Conservation (phyloP, 768 basidiomycete genomes). For the Austroboletus eburneus region DNA sequence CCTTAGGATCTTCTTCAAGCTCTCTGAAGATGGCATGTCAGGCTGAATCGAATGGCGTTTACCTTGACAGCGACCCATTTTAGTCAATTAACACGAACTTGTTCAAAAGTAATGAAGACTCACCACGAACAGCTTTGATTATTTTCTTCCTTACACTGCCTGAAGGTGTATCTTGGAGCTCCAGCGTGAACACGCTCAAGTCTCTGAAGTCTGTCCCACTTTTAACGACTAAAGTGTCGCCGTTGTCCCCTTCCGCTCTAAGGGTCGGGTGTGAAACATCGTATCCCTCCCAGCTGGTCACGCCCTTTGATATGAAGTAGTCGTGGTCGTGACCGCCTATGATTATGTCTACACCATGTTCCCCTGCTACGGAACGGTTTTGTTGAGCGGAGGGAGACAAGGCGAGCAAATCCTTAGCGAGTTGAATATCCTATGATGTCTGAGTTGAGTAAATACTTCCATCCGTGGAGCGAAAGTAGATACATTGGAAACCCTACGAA, state of each 20-base stretch:
- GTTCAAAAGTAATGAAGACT: slow-evolving; percentile 1
- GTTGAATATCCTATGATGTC: slow-evolving; percentile 53
- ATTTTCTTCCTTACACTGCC: slow-evolving; percentile 63
- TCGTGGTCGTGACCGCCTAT: slow-evolving; percentile 90
- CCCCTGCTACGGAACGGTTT: slow-evolving; percentile 36
- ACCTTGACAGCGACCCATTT: slow-evolving; percentile 37
- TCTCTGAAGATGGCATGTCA: slow-evolving; percentile 49
- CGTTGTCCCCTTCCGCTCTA: slow-evolving; percentile 67
- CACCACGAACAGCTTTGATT: slow-evolving; percentile 60
- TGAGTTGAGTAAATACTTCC: slow-evolving; percentile 7
- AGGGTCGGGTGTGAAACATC: slow-evolving; percentile 48
- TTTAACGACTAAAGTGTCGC: slow-evolving; percentile 74
- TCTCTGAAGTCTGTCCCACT: slow-evolving; percentile 91
- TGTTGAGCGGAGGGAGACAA: slow-evolving; percentile 53
- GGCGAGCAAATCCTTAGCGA: slow-evolving; percentile 64
- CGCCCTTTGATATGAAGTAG: slow-evolving; percentile 69
- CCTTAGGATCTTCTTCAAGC: slow-evolving; percentile 55
- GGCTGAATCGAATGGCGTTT: slow-evolving; percentile 61
- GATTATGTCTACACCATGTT: slow-evolving; percentile 79
- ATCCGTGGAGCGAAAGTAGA: not conserved
- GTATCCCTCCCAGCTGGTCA: slow-evolving; percentile 62
- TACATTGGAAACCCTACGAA: slow-evolving; percentile 30
- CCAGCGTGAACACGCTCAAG: slow-evolving; percentile 68
- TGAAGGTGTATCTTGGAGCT: slow-evolving; percentile 53
- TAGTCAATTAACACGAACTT: not conserved